Evolutionary conservation across 2,329 filamentous ascomycete species (phyloP), one percentile per base, ranked within the genome.

Genomic region (Fusarium sambucinum): DNA sequence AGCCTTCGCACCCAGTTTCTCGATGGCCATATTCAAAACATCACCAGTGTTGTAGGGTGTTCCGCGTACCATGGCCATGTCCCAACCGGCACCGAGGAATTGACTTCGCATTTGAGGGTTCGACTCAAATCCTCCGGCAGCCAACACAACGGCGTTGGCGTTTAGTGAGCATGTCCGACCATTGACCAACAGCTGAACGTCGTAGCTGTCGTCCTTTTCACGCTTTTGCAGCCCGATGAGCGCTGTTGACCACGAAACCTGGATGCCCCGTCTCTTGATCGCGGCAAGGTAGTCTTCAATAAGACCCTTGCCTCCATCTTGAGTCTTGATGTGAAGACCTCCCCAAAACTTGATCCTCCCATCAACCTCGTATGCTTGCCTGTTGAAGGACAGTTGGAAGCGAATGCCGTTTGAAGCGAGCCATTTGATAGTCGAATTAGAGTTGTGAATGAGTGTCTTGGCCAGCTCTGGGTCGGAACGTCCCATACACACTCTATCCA

Each of bases 81-180:
- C 69, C 69, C 69, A 72, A 2, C 59, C 63, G 2, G 69, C 63
- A 0, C 88, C 88, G 12, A 84, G 77, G 50, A 80, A 81, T 53
- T 87, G 83, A 5, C 81, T 78, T n/a, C 88, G 82, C 80, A 90
- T 81, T 4, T 81, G 80, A 0, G 87, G 79, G 37, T 86, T 89
- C 7, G 88, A 83, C 75, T 63, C 59, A 2, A 63, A 63, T 3
- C 59, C 59, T 3, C 59, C 59, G 2, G 58, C 59, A 32, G 59
- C 59, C 7, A 63, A 9, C 2, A 63, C 45, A 2, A 63, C 48
- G 4, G 59, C 35, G 14, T 23, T 19, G 2, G 48, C 59, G 3
- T 1, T 44, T 3, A 63, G 9, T 1, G n/a, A 38, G 1, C 30
- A 8, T 4, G 35, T n/a, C 1, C 1, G 2, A 0, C 42, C 48